phyloP scores from a whole-genome alignment of 176 grass and related monocot genomes.

The Pontederia paniculata region DNA sequence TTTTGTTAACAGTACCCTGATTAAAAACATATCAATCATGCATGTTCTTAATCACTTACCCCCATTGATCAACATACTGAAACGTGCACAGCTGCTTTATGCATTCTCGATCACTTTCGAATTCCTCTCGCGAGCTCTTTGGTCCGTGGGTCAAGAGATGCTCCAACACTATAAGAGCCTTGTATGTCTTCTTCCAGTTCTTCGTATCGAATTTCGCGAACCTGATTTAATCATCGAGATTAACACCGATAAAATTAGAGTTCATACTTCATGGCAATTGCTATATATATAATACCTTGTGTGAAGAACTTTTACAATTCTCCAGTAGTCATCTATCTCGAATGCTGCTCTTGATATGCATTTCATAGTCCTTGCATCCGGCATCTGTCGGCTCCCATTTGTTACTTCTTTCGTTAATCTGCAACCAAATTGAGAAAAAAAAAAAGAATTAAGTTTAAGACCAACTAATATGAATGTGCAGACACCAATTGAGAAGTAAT shows the following conservation, averaged over 20 bases:
- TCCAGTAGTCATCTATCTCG: conserved; percentile 76
- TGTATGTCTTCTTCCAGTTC: conserved; percentile 76
- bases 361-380: conserved; percentile 64
- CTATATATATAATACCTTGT: too few relatives aligned
- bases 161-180: conserved; percentile 65
- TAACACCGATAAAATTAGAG: not conserved
- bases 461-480: not conserved
- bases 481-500: not conserved
- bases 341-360: conserved; percentile 74
- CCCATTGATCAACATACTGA: conserved; percentile 73
- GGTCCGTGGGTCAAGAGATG: conserved; percentile 76
- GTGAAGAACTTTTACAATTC: conserved; percentile 64
- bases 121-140: conserved; percentile 51
- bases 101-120: conserved; percentile 35
- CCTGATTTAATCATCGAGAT: conserved; percentile 18
- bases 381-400: conserved; percentile 51
- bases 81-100: conserved; percentile 42
- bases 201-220: conserved; percentile 55
- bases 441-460: not conserved
- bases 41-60: conserved; percentile 21
- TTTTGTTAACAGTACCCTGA: too few relatives aligned
- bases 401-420: conserved; percentile 88
- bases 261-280: too few relatives aligned
- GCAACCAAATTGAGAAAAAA: not conserved
- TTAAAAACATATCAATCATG: too few relatives aligned